Base-by-base conservation (phyloP, 768 basidiomycete genomes). In the Rhodotorula graminis region DNA sequence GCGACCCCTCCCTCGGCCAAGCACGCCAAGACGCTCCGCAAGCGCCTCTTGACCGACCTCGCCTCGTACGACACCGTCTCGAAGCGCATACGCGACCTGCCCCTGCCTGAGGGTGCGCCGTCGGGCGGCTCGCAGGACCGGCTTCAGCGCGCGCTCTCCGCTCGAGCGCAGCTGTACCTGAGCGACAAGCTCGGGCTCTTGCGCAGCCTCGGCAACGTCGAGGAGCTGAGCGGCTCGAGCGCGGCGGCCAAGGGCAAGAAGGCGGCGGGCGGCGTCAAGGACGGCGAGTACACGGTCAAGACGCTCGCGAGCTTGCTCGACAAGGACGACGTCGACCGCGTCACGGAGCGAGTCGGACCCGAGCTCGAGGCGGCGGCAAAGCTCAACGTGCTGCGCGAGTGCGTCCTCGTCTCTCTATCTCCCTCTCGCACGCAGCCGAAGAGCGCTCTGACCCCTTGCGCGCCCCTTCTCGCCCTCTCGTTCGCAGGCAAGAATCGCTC, bases 171-270 rank as follows among this genome's bases (percentile, higher is more conserved):
- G 71, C 57, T 88, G 40, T 97, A 95, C 80, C 82, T 99, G 73
- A 89, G 91, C 79, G 91, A 89, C 78, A 88, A 96, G 76, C 93
- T 97, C 90, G 88, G 91, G 70, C 88, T 90, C 27, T 82, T 95
- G 15, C 89, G 92, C 84, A 65, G 72, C 15, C 50, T 79, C 16
- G 77, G 78, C 21, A 58, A 68, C 10, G 50, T 78, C 56, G 75
- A 72, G 58, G 71, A 71, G 57, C 44, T 64, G 25, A 53, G 58
- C 37, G 58, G 40, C 2, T 12, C 44, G 14, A 46, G 18, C 14
- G 44, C 44, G 44, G 44, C 44, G 44, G 44, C 44, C n/a, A 63
- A 63, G n/a, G 37, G 12, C 37, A 42, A 58, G 59, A 33, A n/a
- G 29, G 25, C 42, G 61, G 8, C 44, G 56, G 60, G 21, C 18